Percentiles rank a stretch among this genome's conserved stretches.
phyloP scores from a whole-genome alignment of 1,284 basidiomycete species.

The Anthracocystis walkeri region DNA sequence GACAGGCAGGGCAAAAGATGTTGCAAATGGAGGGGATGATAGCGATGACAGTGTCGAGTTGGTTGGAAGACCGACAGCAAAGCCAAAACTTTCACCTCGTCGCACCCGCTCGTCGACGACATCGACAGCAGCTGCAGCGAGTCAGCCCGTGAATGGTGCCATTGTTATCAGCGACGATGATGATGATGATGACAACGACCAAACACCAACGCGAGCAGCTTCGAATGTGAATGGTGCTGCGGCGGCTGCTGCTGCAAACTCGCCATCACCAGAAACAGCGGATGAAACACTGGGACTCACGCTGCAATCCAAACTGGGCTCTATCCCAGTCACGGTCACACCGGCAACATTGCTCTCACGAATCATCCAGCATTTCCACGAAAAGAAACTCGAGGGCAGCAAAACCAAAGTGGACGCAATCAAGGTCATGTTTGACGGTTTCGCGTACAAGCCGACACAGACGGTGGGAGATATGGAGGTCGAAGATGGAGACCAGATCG shows the following conservation, averaged over 20 bases:
- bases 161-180: slow-evolving; percentile 24
- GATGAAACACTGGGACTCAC: slow-evolving; percentile 37
- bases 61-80: slow-evolving; percentile 10
- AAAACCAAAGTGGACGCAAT: neutral
- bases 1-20: neutral
- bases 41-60: slow-evolving; percentile 35
- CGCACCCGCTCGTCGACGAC: slow-evolving; percentile 11
- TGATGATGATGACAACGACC: slow-evolving; percentile 18
- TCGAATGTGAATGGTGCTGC: neutral
- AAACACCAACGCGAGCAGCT: neutral
- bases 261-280: neutral
- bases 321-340: slow-evolving; percentile 41
- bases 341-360: slow-evolving; percentile 40
- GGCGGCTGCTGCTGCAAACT: neutral
- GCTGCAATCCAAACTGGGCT: slow-evolving; percentile 35
- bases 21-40: slow-evolving; percentile 11
- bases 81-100: slow-evolving; percentile 1
- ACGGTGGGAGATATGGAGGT: slow-evolving; percentile 47
- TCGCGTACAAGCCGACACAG: slow-evolving; percentile 10
- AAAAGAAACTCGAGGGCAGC: slow-evolving; percentile 8
- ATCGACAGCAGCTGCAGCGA: slow-evolving; percentile 5
- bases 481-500: slow-evolving; percentile 45
- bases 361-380: slow-evolving; percentile 50
- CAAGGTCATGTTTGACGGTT: slow-evolving; percentile 42
- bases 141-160: neutral